Evolutionary conservation across 768 basidiomycete genomes (phyloP), one percentile per base, ranked within the genome.

Genomic region (Coprinopsis marcescibilis): DNA sequence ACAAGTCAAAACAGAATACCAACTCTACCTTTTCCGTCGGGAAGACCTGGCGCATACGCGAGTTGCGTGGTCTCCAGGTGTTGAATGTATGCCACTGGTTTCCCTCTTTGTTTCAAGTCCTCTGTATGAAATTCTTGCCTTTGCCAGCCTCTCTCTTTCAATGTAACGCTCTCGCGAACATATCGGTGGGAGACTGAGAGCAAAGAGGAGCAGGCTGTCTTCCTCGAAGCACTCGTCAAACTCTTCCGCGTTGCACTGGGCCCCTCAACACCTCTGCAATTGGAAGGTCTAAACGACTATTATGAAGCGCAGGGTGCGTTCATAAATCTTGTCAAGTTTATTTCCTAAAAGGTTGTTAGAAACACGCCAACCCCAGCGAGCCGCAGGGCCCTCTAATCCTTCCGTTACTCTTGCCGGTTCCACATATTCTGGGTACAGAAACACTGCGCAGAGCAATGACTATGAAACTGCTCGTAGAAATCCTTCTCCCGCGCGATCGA

Each of bases 1-100:
- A 99, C 77, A 99, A 99, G 67, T 92, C 94, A 1, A 98, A 98
- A 68, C 70, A 90, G 53, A 98, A 99, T 61, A 83, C 85, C 34
- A 98, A 97, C 60, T 85, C 89, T 26, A 78, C 90, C 0, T 98
- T 95, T 65, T 96, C 92, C 6, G 90, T 98, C 39, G 96, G 96
- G 4, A 99, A 99, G 71, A 91, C 95, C 1, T 99, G 96, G 96
- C 76, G 71, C 50, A 66, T 98, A 40, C 63, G 79, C 33, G 94
- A 97, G 64, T 73, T 98, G 55, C 78, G 87, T 52, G 80, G 69
- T 30, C 61, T 99, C 36, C 84, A 94, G 53, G 84, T 95, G 38
- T 49, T 77, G 27, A 76, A 74, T 59, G 93, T 95, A 62, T 58
- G 83, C 43, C 50, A 15, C 34, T 19, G 17, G n/a, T 20, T 25